Evolutionary conservation across 2,329 filamentous ascomycete genomes (phyloP).

Genomic region (Trichophyton benhamiae): DNA sequence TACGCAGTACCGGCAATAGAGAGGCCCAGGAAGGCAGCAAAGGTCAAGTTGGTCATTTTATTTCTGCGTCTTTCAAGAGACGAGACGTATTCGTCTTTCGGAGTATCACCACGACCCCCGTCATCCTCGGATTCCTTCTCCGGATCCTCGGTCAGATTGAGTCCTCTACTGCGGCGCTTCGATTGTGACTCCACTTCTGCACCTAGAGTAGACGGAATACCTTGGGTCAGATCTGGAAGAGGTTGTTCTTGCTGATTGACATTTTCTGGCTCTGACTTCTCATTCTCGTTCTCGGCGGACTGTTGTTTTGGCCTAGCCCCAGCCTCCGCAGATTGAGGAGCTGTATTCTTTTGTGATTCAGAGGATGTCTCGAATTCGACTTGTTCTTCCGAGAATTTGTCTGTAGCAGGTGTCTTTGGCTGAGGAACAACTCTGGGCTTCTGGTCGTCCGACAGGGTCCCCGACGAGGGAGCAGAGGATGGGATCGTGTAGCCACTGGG

Average conservation of each 20-base stretch:
- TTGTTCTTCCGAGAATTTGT: constrained; percentile 26
- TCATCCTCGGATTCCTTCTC: constrained; percentile 32
- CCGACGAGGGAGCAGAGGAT: constrained; percentile 10
- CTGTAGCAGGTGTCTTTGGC: constrained; percentile 6
- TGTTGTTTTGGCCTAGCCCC: constrained; percentile 16
- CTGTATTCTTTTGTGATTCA: constrained; percentile 22
- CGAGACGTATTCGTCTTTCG: constrained; percentile 74
- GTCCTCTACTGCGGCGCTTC: constrained; percentile 24
- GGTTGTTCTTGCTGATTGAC: constrained; percentile 34
- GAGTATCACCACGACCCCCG: constrained; percentile 49
- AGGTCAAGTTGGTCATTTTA: constrained; percentile 62
- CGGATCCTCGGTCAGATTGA: constrained; percentile 45
- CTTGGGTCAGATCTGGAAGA: constrained; percentile 82
- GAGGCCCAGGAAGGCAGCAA: constrained; percentile 47
- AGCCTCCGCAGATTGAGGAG: constrained; percentile 18
- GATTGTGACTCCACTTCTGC: constrained; percentile 50
- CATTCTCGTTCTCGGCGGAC: background rate
- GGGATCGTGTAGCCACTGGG: constrained; percentile 18
- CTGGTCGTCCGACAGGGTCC: constrained; percentile 18
- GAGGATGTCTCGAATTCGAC: constrained; percentile 28
- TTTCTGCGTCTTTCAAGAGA: constrained; percentile 75
- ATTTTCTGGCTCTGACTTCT: background rate
- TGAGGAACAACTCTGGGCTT: constrained; percentile 15
- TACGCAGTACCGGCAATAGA: constrained; percentile 53
- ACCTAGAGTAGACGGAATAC: constrained; percentile 81